A percentile compares a stretch with the other conserved stretches of the same genome.
phyloP scores from a whole-genome alignment of 148 eudicot species.

The Fallopia convolvulus region DNA sequence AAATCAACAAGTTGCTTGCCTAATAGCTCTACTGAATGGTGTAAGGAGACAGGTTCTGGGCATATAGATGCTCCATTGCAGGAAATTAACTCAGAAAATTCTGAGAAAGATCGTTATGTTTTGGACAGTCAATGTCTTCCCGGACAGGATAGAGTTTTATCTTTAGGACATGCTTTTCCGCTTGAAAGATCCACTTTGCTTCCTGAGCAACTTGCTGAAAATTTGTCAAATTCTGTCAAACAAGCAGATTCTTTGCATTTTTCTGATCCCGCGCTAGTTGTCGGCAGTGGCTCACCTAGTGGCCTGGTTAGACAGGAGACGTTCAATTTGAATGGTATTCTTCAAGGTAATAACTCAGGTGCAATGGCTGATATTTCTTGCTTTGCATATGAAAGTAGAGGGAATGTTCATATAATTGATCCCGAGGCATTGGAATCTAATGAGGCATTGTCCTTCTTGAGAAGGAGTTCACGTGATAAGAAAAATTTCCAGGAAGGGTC shows the following conservation, averaged over 20 bases:
- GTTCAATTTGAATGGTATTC: conserved; percentile 16
- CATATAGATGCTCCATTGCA: not conserved
- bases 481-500: conserved; percentile 23
- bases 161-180: not conserved
- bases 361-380: conserved; percentile 18
- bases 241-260: not conserved
- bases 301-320: not conserved
- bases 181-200: conserved; percentile 9
- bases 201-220: not conserved
- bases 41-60: not conserved
- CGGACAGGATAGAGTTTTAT: not conserved
- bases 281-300: not conserved
- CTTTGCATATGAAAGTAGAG: conserved; percentile 16
- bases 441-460: conserved; percentile 15
- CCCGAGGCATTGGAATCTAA: conserved; percentile 9
- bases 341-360: conserved; percentile 24
- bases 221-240: not conserved
- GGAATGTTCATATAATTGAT: conserved; percentile 20
- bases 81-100: not conserved
- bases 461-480: conserved; percentile 38
- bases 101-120: not conserved
- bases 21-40: conserved; percentile 4
- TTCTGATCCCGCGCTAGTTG: conserved; percentile 2
- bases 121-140: conserved; percentile 7
- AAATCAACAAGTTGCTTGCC: not conserved